These are phyloP conservation scores for Peribolospora kevripleyi DNA, from an alignment of 768 basidiomycete species.

Conservation along the genomic window DNA sequence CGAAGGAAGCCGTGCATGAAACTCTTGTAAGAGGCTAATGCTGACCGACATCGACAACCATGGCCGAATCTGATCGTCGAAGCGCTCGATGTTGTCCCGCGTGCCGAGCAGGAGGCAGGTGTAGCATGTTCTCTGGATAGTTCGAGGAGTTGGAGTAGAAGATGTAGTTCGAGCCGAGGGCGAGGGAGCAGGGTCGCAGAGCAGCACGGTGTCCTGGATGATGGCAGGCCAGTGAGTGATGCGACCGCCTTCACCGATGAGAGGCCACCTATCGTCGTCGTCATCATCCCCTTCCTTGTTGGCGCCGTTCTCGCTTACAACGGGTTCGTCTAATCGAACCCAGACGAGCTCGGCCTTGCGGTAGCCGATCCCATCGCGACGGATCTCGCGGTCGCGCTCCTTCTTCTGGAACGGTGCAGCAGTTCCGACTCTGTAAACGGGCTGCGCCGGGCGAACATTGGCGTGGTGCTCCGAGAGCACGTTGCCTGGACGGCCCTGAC, in stretches of 20 bases:
- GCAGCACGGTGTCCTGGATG: constrained; percentile 34
- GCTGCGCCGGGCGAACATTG: too few species aligned
- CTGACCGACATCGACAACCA: background rate
- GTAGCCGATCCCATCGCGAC: constrained; percentile 9
- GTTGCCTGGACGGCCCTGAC: too few species aligned
- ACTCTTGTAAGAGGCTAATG: too few species aligned
- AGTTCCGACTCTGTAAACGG: too few species aligned
- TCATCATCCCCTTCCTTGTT: background rate
- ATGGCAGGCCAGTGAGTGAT: constrained; percentile 54
- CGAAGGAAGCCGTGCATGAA: too few species aligned
- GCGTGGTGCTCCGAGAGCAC: too few species aligned
- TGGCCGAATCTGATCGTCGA: background rate
- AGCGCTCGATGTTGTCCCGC: background rate
- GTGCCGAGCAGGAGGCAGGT: background rate
- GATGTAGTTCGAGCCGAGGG: too few species aligned
- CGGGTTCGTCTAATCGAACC: constrained; percentile 33
- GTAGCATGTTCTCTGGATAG: background rate
- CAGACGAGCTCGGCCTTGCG: constrained; percentile 48
- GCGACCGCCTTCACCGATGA: constrained; percentile 15
- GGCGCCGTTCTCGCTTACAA: constrained; percentile 22
- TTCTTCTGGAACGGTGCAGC: background rate
- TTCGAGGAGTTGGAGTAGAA: background rate
- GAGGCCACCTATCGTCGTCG: too few species aligned
- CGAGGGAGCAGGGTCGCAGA: constrained; percentile 19
- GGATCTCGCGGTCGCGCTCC: constrained; percentile 3